Base-by-base conservation (phyloP, 129 eudicot genomes). In the Centella asiatica region DNA sequence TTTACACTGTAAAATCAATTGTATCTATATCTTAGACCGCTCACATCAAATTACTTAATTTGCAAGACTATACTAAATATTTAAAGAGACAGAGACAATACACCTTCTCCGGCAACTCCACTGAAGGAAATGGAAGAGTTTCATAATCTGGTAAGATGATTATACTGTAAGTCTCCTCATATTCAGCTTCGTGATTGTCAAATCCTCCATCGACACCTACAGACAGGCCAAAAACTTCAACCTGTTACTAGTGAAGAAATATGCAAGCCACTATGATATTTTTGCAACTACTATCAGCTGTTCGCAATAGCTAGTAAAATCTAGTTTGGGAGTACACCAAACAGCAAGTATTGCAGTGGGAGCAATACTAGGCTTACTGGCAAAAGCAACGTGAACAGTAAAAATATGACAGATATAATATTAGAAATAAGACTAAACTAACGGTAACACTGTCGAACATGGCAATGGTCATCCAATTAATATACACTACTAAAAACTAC, bases 41-140 rank as follows among this genome's bases (percentile, higher is more conserved):
- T 34, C 28, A 3, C 36, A 24, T 33, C 28, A 4, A 20, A 57
- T 57, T n/a, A 9, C 33, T 19, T 33, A 33, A 31, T 32, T 33
- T 19, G 42, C 5, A 11, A 17, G 4, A 23, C 36, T 42, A 24
- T 36, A 40, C 19, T 29, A 62, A 29, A n/a, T 13, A 46, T 33
- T 5, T 26, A 11, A 46, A 18, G 46, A 24, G 14, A 46, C 1
- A 29, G 22, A 39, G 50, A 54, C 40, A 66, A 17, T 26, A 23
- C 31, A 86, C 95, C 94, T 90, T 90, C 67, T 86, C 95, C 5
- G 98, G 98, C 71, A 90, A 80, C 47, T 79, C 82, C 49, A 84
- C 94, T 27, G 94, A 90, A 27, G 98, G 98, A 81, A 83, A 90
- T 46, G 90, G 86, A 67, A 86, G 71, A 55, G 78, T 79, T 11